Percentiles rank a stretch among this genome's conserved stretches.
These are phyloP conservation scores for Cordyceps tenuipes DNA, from an alignment of 2,329 filamentous ascomycete genomes.

Conservation along the genomic window DNA sequence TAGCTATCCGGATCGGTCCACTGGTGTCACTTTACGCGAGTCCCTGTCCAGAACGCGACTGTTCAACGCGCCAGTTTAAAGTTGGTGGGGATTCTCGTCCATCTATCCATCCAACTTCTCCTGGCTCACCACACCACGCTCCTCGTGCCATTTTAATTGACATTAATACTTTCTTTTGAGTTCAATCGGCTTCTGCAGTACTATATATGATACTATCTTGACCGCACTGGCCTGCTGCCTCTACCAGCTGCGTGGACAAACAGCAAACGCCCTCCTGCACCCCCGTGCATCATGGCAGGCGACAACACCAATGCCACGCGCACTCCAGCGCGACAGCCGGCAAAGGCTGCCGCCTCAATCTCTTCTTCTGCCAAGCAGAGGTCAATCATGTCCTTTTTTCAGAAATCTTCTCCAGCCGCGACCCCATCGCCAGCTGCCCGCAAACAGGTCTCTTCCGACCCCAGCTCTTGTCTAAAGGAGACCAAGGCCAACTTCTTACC, in stretches of 20 bases:
- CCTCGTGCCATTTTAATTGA: background rate
- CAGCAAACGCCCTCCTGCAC: constrained; percentile 4
- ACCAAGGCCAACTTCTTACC: constrained; percentile 33
- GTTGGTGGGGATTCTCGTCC: background rate
- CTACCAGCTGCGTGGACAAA: background rate
- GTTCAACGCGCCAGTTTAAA: background rate
- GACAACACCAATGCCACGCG: constrained; percentile 22
- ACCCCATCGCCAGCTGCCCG: constrained; percentile 25
- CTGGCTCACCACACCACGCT: background rate
- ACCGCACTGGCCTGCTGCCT: background rate
- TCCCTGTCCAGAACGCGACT: constrained; percentile 9
- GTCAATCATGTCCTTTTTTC: constrained; percentile 37
- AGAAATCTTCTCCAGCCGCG: constrained; percentile 30
- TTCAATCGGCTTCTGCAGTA: background rate
- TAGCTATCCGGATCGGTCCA: background rate
- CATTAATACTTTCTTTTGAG: background rate
- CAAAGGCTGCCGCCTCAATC: constrained; percentile 20
- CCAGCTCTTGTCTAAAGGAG: constrained; percentile 31
- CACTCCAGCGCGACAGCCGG: constrained; percentile 24
- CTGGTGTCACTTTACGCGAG: constrained; percentile 7
- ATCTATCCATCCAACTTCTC: background rate
- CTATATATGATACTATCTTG: background rate
- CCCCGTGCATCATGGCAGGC: constrained; percentile 21
- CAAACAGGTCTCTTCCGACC: constrained; percentile 25
- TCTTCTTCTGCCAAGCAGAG: constrained; percentile 32